Evolutionary conservation across 306 rosid genomes (phyloP).

Genomic region (Malus domestica): ASM211411v1 NC_041803.1:43120001-43120500

Average conservation of each 20-base stretch:
- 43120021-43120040: not conserved
- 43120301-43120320: slow-evolving; percentile 97
- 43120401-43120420: not conserved
- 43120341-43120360: not conserved
- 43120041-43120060: not conserved
- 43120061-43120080: not conserved
- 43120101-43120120: not conserved
- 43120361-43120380: not conserved
- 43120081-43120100: not conserved
- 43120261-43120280: slow-evolving; percentile 74
- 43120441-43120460: not conserved
- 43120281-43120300: slow-evolving; percentile 81
- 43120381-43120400: not conserved
- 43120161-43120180: not conserved
- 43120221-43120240: slow-evolving; percentile 15
- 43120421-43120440: not conserved
- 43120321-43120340: slow-evolving; percentile 5
- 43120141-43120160: not conserved
- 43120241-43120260: slow-evolving; percentile 64
- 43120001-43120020: not conserved
- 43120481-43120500: not conserved
- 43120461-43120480: not conserved
- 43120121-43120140: not conserved
- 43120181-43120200: not conserved
- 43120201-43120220: not conserved